Evolutionary conservation across 192 early-diverging fungal genomes (phyloP).

Genomic region (Podila verticillata): DNA sequence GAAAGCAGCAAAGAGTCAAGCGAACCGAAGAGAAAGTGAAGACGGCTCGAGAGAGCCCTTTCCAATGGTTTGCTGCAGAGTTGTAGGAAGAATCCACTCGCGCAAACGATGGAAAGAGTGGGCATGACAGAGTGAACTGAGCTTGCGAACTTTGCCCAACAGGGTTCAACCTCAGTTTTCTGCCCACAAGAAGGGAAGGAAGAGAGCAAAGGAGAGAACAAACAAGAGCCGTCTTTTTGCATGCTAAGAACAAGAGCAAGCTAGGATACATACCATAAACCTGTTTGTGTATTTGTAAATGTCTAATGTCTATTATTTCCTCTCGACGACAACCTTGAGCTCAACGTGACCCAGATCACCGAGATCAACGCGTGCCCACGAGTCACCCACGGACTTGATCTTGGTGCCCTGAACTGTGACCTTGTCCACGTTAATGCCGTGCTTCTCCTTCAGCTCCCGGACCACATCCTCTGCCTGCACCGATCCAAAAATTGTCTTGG

Average conservation of each 20-base stretch:
- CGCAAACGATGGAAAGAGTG: too few species aligned
- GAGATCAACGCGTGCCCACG: slow-evolving; percentile 48
- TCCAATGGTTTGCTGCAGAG: too few species aligned
- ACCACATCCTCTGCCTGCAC: slow-evolving; percentile 51
- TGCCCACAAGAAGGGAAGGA: neutral
- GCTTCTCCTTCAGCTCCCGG: slow-evolving; percentile 47
- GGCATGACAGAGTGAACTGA: too few species aligned
- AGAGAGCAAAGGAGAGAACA: neutral
- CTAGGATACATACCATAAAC: neutral
- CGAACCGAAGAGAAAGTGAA: too few species aligned
- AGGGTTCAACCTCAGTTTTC: too few species aligned
- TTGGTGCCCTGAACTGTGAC: slow-evolving; percentile 40
- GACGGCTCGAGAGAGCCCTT: too few species aligned
- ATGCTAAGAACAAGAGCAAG: neutral
- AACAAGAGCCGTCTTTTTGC: too few species aligned
- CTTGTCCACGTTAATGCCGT: slow-evolving; percentile 39
- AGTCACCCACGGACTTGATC: slow-evolving; percentile 48
- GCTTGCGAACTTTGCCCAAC: too few species aligned
- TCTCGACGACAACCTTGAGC: slow-evolving; percentile 49
- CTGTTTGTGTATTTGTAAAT: neutral
- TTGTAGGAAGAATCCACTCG: too few species aligned
- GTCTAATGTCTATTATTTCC: slow-evolving; percentile 16
- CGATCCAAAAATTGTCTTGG: slow-evolving; percentile 49
- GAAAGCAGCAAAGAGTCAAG: neutral
- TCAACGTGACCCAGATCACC: slow-evolving; percentile 35